Evolutionary conservation across 2,329 filamentous ascomycete genomes (phyloP).

Genomic region (Orbilia javanica): DNA sequence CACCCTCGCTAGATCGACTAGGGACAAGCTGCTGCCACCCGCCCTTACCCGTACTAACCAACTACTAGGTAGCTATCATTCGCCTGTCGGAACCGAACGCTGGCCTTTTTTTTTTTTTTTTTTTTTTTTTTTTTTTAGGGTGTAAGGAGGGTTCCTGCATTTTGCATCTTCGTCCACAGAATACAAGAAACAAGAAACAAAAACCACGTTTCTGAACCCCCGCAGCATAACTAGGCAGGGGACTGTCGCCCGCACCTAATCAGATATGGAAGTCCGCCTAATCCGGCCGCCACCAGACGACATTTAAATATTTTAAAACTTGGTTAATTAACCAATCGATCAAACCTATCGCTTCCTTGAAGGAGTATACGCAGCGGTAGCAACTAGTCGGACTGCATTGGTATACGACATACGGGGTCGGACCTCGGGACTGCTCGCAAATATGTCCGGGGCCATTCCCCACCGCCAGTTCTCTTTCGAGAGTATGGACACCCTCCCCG

Average conservation of each 20-base stretch:
- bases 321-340: not conserved
- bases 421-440: not conserved
- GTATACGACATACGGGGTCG: constrained; percentile 12
- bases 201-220: not conserved
- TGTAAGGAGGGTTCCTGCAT: constrained; percentile 36
- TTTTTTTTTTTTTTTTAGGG: too few species aligned
- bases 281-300: constrained; percentile 28
- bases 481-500: constrained; percentile 22
- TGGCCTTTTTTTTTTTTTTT: not conserved
- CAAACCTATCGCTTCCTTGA: not conserved
- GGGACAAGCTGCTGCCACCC: not conserved
- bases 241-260: constrained; percentile 11
- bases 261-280: constrained; percentile 48
- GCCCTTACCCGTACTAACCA: too few species aligned
- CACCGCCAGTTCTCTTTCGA: constrained; percentile 54
- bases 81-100: not conserved
- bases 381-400: too few species aligned
- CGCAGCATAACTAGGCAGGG: constrained; percentile 24
- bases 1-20: not conserved
- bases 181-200: not conserved
- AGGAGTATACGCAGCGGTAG: too few species aligned
- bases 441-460: constrained; percentile 29
- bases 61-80: not conserved
- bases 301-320: not conserved
- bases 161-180: constrained; percentile 16